Evolutionary conservation across 2,329 filamentous ascomycete genomes (phyloP).

Genomic region (Pseudonectria buxi): DNA sequence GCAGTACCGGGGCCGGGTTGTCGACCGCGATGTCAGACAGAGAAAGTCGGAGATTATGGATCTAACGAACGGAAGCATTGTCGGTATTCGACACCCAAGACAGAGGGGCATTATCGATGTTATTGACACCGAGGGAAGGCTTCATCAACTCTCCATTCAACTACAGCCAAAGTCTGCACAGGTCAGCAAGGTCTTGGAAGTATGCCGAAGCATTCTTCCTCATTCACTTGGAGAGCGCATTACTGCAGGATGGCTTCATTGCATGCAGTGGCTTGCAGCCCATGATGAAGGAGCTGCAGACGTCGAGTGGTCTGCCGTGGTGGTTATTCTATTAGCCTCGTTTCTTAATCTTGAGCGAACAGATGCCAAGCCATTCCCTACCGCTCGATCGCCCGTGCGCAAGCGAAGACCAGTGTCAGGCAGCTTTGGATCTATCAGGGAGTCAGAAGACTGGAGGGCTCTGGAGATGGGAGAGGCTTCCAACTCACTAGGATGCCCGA

Average conservation of each 20-base stretch:
- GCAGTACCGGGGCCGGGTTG: slow-evolving; percentile 45
- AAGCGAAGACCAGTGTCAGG: slow-evolving; percentile 28
- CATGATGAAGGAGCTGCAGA: slow-evolving; percentile 42
- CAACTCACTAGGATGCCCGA: slow-evolving; percentile 42
- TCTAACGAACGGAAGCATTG: slow-evolving; percentile 40
- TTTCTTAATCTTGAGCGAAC: slow-evolving; percentile 52
- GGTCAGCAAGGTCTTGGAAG: slow-evolving; percentile 52
- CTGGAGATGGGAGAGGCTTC: slow-evolving; percentile 41
- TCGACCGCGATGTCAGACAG: slow-evolving; percentile 45
- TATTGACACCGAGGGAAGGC: slow-evolving; percentile 52
- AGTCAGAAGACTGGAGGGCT: slow-evolving; percentile 40
- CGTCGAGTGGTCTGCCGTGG: slow-evolving; percentile 63
- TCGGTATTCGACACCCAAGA: slow-evolving; percentile 51
- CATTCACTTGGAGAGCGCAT: slow-evolving; percentile 53
- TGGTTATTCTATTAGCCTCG: slow-evolving; percentile 57
- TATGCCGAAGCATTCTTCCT: slow-evolving; percentile 59
- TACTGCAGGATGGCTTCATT: slow-evolving; percentile 66
- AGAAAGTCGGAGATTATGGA: slow-evolving; percentile 40
- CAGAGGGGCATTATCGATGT: slow-evolving; percentile 58
- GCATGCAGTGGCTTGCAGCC: slow-evolving; percentile 59
- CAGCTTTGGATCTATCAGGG: slow-evolving; percentile 29
- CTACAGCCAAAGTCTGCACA: slow-evolving; percentile 59
- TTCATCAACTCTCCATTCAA: slow-evolving; percentile 62
- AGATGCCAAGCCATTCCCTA: slow-evolving; percentile 20
- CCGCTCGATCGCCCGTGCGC: slow-evolving; percentile 22